A percentile compares a stretch with the other conserved stretches of the same genome.
Conservation (phyloP, 371 early-diverging fungal genomes). For the Zancudomyces culisetae region DNA sequence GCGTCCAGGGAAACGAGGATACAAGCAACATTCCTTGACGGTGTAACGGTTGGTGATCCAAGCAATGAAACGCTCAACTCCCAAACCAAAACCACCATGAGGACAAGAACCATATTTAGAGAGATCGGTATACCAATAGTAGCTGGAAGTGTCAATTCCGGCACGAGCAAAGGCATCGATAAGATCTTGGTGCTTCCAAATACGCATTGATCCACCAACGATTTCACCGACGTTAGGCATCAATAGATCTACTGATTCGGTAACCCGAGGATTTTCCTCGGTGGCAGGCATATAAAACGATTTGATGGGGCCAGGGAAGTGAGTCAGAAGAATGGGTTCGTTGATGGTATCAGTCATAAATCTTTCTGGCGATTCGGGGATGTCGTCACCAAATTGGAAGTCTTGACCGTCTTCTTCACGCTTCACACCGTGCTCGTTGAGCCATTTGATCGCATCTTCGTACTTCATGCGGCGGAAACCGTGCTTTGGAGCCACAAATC, state of each 20-base stretch:
- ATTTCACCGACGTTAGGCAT: slow-evolving; percentile 99
- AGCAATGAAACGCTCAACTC: slow-evolving; percentile 97
- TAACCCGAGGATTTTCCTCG: slow-evolving; percentile 61
- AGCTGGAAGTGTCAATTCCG: slow-evolving; percentile 90
- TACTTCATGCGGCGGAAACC: slow-evolving; percentile 97
- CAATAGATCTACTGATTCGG: slow-evolving; percentile 96
- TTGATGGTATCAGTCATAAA: slow-evolving; percentile 93
- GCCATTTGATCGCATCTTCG: slow-evolving; percentile 90
- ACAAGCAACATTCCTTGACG: slow-evolving; percentile 87
- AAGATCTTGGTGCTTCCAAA: slow-evolving; percentile 74
- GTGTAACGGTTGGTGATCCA: slow-evolving; percentile 89
- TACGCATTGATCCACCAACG: slow-evolving; percentile 99
- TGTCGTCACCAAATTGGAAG: slow-evolving; percentile 97
- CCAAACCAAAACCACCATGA: slow-evolving; percentile 99
- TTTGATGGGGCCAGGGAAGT: slow-evolving; percentile 98
- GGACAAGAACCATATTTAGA: slow-evolving; percentile 95
- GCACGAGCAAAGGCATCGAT: slow-evolving; percentile 90
- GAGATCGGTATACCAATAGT: slow-evolving; percentile 99
- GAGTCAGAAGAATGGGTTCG: slow-evolving; percentile 91
- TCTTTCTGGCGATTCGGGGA: slow-evolving; percentile 98
- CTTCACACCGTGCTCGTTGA: slow-evolving; percentile 76
- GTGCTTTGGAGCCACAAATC: slow-evolving; percentile 42
- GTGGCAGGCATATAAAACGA: slow-evolving; percentile 98
- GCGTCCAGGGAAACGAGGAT: slow-evolving; percentile 88
- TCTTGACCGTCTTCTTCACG: slow-evolving; percentile 74